Base-by-base conservation (phyloP, 352 stramenopile species). In the Pythium sukuiense region DNA sequence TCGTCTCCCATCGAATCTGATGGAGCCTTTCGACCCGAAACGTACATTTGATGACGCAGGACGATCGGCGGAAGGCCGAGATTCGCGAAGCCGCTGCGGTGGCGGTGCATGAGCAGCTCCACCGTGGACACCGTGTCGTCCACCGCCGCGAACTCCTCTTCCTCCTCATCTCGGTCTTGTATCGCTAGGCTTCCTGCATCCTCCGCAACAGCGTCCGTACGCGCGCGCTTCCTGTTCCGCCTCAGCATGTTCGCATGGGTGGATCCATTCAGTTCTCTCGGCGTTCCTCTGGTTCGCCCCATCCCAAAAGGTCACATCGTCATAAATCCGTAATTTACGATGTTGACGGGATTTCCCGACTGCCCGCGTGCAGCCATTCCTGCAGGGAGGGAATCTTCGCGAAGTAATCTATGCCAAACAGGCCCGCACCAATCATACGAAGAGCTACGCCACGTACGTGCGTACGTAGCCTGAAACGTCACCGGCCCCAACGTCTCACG, bases 11-110 rank as follows among this genome's bases (percentile, higher is more conserved):
- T 37, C 35, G 35, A 43, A 43, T 43, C 35, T 43, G 12, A 12
- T 43, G 35, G 37, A 24, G 11, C 3, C 14, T 18, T 43, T 12
- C 35, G 35, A 24, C 6, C 41, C 6, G 18, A 29, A 52, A 73
- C 70, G 48, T 69, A 87, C 80, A 90, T 45, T 72, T 89, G 82
- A 48, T 90, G 82, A 70, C 74, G 80, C 18, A 89, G 39, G 24
- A 82, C 61, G 9, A 88, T 14, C 6, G 79, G 69, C 48, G 80
- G 72, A n/a, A 87, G 55, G 24, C 65, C 63, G 0, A 79, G 64
- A 9, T 53, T 45, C 41, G 57, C 64, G 64, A 87, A 90, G 8
- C 67, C 70, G 14, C 64, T 58, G 4, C 67, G 35, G 48, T 79
- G 83, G 33, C 80, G 80, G 32, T 65, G 74, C n/a, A 70, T 43